Percentiles rank a stretch among this genome's conserved stretches.
These are phyloP conservation scores for Euphrasia arctica DNA, from an alignment of 305 asterid species.

Conservation along the genomic window DNA sequence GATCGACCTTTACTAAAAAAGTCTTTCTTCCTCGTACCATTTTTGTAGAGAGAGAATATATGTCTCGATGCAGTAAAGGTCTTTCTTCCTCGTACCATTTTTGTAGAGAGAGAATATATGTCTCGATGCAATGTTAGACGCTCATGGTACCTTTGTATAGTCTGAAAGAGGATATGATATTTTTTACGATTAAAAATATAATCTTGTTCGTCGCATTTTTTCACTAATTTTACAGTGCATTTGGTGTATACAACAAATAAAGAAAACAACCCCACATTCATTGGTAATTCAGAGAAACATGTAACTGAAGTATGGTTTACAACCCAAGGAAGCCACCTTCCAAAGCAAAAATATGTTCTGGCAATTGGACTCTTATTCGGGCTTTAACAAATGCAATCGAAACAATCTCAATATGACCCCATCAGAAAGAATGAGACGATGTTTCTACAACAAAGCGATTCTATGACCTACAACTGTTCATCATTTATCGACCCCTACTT, in stretches of 20 bases:
- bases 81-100: neutral
- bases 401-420: constrained; percentile 24
- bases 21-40: no score
- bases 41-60: no score
- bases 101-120: constrained; percentile 21
- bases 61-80: no score
- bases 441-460: constrained; percentile 28
- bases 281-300: neutral
- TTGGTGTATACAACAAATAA: neutral
- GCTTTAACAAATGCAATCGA: constrained; percentile 1
- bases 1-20: no score
- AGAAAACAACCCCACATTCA: neutral
- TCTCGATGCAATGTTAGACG: constrained; percentile 23
- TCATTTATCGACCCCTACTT: constrained; percentile 26
- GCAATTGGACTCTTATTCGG: neutral
- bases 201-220: no score
- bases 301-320: neutral
- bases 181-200: constrained; percentile 8
- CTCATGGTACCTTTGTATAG: constrained; percentile 52
- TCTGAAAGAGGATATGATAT: constrained; percentile 28
- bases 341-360: neutral
- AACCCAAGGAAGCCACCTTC: neutral
- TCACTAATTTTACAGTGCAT: no score
- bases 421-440: constrained; percentile 35
- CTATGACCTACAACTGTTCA: neutral